Conservation (phyloP, 805 yeast species). For the Yamadazyma endophytica region DNA sequence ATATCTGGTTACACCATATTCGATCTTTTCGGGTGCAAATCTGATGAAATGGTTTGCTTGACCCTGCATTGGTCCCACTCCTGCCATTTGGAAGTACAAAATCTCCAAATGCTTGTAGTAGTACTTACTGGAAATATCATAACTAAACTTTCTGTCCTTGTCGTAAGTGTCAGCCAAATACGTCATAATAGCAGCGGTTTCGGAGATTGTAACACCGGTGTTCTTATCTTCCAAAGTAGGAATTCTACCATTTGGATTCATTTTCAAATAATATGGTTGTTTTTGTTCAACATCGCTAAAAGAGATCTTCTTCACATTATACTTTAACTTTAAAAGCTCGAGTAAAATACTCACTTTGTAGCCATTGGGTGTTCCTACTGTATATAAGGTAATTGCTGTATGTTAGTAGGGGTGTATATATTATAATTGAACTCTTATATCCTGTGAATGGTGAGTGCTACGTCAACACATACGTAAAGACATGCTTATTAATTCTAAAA, state of each 20-base stretch:
- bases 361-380: constrained; percentile 43
- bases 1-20: constrained; percentile 52
- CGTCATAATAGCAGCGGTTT: constrained; percentile 58
- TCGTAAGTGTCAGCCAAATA: constrained; percentile 62
- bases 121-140: constrained; percentile 26
- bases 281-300: constrained; percentile 44
- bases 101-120: constrained; percentile 55
- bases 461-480: too few relatives aligned
- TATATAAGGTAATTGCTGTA: constrained; percentile 13
- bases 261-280: constrained; percentile 50
- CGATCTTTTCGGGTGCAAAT: constrained; percentile 48
- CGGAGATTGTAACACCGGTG: constrained; percentile 48
- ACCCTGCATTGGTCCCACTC: constrained; percentile 61
- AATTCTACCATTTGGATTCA: constrained; percentile 62
- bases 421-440: too few relatives aligned
- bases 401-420: too few relatives aligned
- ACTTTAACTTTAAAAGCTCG: constrained; percentile 40
- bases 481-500: too few relatives aligned
- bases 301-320: constrained; percentile 39
- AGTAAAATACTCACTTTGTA: constrained; percentile 36
- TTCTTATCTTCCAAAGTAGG: constrained; percentile 47
- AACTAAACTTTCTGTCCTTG: constrained; percentile 44
- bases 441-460: too few relatives aligned
- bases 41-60: constrained; percentile 48
- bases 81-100: constrained; percentile 53